phyloP scores from a whole-genome alignment of 257 asterid species.

The Nicotiana obtusifolia region DNA sequence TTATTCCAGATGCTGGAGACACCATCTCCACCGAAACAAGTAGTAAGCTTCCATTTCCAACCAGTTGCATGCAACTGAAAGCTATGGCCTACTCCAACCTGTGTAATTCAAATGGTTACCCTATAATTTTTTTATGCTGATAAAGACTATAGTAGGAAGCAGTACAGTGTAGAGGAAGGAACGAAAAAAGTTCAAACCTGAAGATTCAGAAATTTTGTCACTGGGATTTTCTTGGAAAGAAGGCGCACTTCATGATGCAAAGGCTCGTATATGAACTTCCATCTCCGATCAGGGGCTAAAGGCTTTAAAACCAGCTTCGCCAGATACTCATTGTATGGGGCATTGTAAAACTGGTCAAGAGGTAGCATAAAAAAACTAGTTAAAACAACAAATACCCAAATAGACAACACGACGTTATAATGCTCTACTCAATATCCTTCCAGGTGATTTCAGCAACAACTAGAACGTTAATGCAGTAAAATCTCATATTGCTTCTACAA shows the following conservation, averaged over 20 bases:
- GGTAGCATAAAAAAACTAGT: constrained; percentile 10
- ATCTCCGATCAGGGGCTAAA: constrained; percentile 65
- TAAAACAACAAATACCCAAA: not conserved
- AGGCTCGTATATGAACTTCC: constrained; percentile 92
- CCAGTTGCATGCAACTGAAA: constrained; percentile 86
- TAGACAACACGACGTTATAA: not conserved
- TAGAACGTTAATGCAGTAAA: not conserved
- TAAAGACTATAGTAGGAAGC: not conserved
- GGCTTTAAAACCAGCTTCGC: constrained; percentile 93
- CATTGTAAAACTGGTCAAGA: constrained; percentile 58
- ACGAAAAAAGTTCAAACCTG: constrained; percentile 47
- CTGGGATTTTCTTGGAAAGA: constrained; percentile 85
- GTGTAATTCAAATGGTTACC: constrained; percentile 7
- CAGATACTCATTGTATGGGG: constrained; percentile 79
- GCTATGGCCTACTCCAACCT: constrained; percentile 98
- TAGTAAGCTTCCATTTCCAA: constrained; percentile 93
- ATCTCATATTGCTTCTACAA: not conserved
- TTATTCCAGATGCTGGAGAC: constrained; percentile 75
- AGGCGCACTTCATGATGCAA: constrained; percentile 78
- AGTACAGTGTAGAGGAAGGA: constrained; percentile 1
- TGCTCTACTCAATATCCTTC: not conserved
- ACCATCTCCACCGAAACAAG: constrained; percentile 88
- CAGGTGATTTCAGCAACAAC: not conserved
- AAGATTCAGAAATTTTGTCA: constrained; percentile 81
- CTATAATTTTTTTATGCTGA: not conserved